A percentile compares a stretch with the other conserved stretches of the same genome.
Conservation (phyloP, 305 asterid genomes). For the Fraxinus latifolia region DNA sequence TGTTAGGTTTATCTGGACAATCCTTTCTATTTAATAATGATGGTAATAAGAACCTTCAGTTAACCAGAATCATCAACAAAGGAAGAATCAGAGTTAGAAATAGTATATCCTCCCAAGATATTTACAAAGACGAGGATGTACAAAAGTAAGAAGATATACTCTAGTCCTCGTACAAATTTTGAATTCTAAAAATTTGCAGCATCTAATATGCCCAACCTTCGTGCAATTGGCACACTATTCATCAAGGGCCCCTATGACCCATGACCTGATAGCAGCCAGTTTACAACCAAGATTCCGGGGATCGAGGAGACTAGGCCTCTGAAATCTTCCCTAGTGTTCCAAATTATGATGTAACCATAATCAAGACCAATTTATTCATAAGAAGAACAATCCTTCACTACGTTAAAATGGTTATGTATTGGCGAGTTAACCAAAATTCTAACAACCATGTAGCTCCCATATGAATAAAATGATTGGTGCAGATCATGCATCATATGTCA, state of each 20-base stretch:
- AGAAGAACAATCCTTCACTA: background rate
- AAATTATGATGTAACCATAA: background rate
- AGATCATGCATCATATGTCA: background rate
- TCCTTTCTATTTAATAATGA: slow-evolving; percentile 20
- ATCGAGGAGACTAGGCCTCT: background rate
- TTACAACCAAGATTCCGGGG: background rate
- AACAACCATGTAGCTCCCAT: background rate
- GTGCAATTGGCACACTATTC: background rate
- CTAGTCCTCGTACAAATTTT: slow-evolving; percentile 19
- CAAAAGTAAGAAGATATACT: slow-evolving; percentile 1
- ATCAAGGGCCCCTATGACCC: slow-evolving; percentile 11
- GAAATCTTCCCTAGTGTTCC: background rate
- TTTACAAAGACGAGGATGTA: slow-evolving; percentile 1
- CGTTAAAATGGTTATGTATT: background rate
- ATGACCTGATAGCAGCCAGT: background rate
- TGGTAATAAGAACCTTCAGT: slow-evolving; percentile 17
- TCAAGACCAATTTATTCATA: background rate
- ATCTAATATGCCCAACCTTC: slow-evolving; percentile 5
- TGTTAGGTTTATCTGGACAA: slow-evolving; percentile 6
- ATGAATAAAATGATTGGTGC: background rate
- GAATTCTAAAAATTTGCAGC: slow-evolving; percentile 14
- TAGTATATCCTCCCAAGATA: slow-evolving; percentile 17
- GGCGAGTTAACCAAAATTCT: background rate
- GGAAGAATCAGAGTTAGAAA: background rate
- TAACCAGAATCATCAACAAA: slow-evolving; percentile 7